Percentiles rank a stretch among this genome's conserved stretches.
phyloP scores from a whole-genome alignment of 1,139 yeast species.

The Pichia sp. region DNA sequence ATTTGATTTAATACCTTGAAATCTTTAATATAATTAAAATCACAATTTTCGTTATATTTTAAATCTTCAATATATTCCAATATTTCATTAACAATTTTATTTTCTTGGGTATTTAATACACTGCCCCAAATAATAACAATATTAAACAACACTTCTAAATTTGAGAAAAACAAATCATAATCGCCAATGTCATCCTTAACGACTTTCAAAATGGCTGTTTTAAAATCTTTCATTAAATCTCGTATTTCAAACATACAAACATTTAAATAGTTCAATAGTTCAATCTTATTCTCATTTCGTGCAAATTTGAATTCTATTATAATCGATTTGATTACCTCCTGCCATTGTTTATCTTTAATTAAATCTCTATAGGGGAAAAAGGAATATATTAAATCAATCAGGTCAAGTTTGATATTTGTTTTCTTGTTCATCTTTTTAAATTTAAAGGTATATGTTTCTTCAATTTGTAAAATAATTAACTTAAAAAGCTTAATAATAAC shows the following conservation, averaged over 20 bases:
- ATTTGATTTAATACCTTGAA: neutral
- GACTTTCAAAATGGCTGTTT: constrained; percentile 9
- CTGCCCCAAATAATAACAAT: neutral
- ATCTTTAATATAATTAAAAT: neutral
- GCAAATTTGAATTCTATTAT: constrained; percentile 13
- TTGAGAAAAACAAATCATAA: constrained; percentile 1
- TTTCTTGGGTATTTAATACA: constrained; percentile 2
- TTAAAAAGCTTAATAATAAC: constrained; percentile 43
- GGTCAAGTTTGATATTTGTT: constrained; percentile 61
- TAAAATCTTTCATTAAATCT: constrained; percentile 7
- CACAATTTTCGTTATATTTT: neutral
- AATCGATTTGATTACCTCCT: constrained; percentile 6
- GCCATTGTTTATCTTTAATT: constrained; percentile 34
- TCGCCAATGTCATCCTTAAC: constrained; percentile 4
- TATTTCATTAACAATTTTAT: constrained; percentile 15
- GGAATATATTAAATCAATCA: constrained; percentile 59
- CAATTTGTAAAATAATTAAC: constrained; percentile 56
- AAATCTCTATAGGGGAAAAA: constrained; percentile 58
- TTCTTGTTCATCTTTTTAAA: constrained; percentile 41
- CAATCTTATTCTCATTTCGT: constrained; percentile 2
- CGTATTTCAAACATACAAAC: constrained; percentile 11
- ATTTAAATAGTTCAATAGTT: constrained; percentile 9
- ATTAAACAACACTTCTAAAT: constrained; percentile 4
- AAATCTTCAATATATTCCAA: neutral
- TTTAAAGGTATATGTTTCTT: constrained; percentile 40